Percentiles rank a stretch among this genome's conserved stretches.
phyloP scores from a whole-genome alignment of 2,329 filamentous ascomycete genomes.

The Pseudogymnoascus sp. region DNA sequence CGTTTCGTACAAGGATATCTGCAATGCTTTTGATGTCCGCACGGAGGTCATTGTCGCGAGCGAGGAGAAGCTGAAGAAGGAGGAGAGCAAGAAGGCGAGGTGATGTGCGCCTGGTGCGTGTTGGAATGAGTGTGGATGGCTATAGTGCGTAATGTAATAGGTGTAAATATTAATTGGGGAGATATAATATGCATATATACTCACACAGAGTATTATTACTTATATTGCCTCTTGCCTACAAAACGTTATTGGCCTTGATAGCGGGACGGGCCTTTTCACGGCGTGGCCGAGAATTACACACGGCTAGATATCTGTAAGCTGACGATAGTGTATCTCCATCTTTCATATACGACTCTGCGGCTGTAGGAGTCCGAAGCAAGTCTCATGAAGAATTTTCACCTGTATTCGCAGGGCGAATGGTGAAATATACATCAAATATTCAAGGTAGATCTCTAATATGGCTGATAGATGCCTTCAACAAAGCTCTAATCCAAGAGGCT shows the following conservation, averaged over 20 bases:
- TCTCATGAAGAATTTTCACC: background rate
- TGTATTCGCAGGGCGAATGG: background rate
- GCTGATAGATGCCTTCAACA: background rate
- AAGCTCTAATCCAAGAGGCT: background rate
- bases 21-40: conserved; percentile 41
- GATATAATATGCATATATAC: background rate
- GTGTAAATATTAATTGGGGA: background rate
- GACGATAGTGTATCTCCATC: background rate
- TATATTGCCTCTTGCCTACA: background rate
- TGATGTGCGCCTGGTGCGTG: conserved; percentile 1
- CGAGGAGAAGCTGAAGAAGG: conserved; percentile 28
- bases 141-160: background rate
- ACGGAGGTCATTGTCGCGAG: conserved; percentile 20
- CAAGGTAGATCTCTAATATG: background rate
- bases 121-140: background rate
- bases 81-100: conserved; percentile 18
- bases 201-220: background rate
- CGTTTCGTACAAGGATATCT: conserved; percentile 46
- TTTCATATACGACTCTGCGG: background rate
- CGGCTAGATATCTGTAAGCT: conserved; percentile 1
- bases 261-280: background rate
- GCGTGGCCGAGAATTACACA: background rate
- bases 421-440: background rate
- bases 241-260: background rate
- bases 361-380: background rate